Evolutionary conservation across 441 rosid species (phyloP), one percentile per base, ranked within the genome.

Genomic region (Adansonia rubrostipa): DNA sequence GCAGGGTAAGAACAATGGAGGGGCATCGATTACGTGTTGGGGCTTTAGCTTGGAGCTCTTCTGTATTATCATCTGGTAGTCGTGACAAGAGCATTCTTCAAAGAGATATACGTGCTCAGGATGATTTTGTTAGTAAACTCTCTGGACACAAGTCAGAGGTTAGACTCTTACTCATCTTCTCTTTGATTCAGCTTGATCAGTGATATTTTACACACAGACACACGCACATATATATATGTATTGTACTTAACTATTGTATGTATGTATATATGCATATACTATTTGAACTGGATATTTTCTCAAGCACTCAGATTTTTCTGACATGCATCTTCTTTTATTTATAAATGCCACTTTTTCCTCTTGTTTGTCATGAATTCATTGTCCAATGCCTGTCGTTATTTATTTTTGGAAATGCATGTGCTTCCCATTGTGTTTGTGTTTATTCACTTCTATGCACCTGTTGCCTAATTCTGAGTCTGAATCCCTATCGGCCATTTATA

Each of bases 81-180:
- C 88, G 98, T 78, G 99, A 95, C 82, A 93, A 91, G 87, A 90
- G 88, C 79, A 91, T 95, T 80, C 94, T 91, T 84, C 99, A 92
- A 79, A 87, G 97, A 69, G 99, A 95, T 83, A 88, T 91, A 79
- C 87, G 95, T 58, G 80, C 91, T 73, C 92, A 83, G 74, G 96
- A 93, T 79, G 98, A 93, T 80, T 92, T 86, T 81, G 90, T 89
- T 73, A 92, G 95, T 87, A 95, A 91, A 84, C 89, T 93, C 20
- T 80, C 96, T 69, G 98, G 98, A 63, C 99, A 93, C 85, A 93
- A 91, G 79, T 92, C 96, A 42, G 98, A 93, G 93, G 97, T 90
- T 44, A 45, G 86, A 65, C 40, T 84, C 60, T 24, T 51, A 13
- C 6, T 47, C 14, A 15, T 54, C 57, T 53, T 70, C 71, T 36